Conservation (phyloP, 2,329 filamentous ascomycete species). For the Biscogniauxia marginata region DNA sequence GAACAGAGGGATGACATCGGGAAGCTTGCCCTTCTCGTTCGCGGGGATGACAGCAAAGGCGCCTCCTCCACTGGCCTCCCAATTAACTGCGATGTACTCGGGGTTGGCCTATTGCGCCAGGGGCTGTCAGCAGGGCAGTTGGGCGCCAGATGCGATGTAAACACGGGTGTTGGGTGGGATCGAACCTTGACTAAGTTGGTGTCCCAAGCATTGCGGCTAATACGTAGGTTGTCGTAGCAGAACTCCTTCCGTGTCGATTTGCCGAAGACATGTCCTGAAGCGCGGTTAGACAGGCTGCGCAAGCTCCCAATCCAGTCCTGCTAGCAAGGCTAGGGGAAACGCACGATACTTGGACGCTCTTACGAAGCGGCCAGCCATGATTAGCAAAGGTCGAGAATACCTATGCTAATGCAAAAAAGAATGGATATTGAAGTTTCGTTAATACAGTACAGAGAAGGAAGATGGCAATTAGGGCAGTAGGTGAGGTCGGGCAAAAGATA, state of each 20-base stretch:
- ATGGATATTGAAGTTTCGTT: conserved; percentile 2
- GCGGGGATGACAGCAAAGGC: conserved; percentile 95
- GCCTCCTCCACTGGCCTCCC: conserved; percentile 93
- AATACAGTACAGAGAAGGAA: background rate
- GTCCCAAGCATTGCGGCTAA: conserved; percentile 99
- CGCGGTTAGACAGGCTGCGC: conserved; percentile 28
- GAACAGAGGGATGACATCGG: conserved; percentile 91
- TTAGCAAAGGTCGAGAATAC: conserved; percentile 13
- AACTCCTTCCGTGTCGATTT: conserved; percentile 93
- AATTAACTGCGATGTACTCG: conserved; percentile 95
- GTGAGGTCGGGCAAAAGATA: background rate
- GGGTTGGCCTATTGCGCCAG: conserved; percentile 72
- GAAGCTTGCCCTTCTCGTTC: conserved; percentile 83
- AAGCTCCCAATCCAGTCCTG: conserved; percentile 13
- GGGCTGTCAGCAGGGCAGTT: conserved; percentile 15
- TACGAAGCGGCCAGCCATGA: conserved; percentile 65
- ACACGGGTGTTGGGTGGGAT: background rate
- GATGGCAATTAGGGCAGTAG: background rate
- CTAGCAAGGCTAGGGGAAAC: conserved; percentile 32
- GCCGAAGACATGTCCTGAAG: conserved; percentile 92
- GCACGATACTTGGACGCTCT: conserved; percentile 68
- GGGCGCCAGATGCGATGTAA: conserved; percentile 1
- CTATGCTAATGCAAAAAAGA: conserved; percentile 2
- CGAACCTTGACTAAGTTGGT: conserved; percentile 93
- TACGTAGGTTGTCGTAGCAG: conserved; percentile 97